Evolutionary conservation across 257 asterid species (phyloP).

Genomic region (Thymus mandschuricus): DNA sequence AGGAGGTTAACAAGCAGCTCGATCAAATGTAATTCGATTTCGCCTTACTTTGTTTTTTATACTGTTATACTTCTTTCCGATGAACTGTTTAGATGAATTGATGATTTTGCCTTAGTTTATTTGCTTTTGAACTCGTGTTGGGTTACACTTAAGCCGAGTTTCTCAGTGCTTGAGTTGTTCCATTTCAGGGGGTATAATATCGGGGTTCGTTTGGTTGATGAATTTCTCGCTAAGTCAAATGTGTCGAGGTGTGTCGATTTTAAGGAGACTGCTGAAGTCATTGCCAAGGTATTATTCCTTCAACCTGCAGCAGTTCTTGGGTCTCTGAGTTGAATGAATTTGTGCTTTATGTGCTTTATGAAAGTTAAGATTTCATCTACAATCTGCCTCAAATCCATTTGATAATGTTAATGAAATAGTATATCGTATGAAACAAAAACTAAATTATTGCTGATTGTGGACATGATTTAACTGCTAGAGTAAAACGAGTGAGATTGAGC

Average conservation of each 20-base stretch:
- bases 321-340: conserved; percentile 22
- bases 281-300: conserved; percentile 75
- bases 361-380: neutral
- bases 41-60: neutral
- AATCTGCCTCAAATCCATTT: conserved; percentile 12
- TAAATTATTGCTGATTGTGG: neutral
- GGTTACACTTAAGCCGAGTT: conserved; percentile 9
- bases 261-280: conserved; percentile 95
- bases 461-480: conserved; percentile 20
- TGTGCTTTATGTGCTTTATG: conserved; percentile 10
- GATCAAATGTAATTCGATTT: conserved; percentile 72
- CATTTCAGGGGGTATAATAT: conserved; percentile 85
- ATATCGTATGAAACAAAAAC: neutral
- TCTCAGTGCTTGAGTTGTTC: conserved; percentile 18
- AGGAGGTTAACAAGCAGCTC: conserved; percentile 95
- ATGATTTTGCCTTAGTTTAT: conserved; percentile 1
- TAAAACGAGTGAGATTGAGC: neutral
- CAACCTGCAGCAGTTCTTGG: conserved; percentile 1
- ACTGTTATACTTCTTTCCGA: neutral
- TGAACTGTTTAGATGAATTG: neutral
- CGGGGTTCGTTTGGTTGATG: conserved; percentile 85
- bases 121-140: neutral
- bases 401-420: neutral
- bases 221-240: conserved; percentile 88
- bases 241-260: conserved; percentile 92